Conservation (phyloP, 2,329 filamentous ascomycete genomes). For the Aspergillus sp. region DNA sequence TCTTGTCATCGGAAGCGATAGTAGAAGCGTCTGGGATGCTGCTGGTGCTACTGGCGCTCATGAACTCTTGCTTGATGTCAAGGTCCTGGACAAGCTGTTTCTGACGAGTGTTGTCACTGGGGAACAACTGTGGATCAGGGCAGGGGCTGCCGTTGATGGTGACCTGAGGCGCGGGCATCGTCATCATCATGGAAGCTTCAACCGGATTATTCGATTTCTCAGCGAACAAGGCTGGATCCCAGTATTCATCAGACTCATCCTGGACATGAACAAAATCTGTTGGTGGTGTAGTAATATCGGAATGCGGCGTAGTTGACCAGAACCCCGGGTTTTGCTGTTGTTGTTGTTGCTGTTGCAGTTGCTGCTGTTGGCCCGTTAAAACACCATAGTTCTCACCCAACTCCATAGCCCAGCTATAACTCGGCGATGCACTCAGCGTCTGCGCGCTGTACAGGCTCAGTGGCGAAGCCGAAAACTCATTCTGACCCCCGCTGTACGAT, state of each 20-base stretch:
- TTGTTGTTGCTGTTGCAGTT: too few species aligned
- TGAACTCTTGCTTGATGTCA: too few species aligned
- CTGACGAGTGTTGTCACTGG: neutral
- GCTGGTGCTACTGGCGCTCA: neutral
- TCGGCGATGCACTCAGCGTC: constrained; percentile 16
- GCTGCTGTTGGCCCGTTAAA: constrained; percentile 9
- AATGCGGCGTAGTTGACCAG: constrained; percentile 21
- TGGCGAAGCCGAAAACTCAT: constrained; percentile 13
- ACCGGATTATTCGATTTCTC: neutral
- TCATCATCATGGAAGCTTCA: neutral
- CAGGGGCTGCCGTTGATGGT: neutral
- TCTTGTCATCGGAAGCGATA: neutral
- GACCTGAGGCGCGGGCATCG: constrained; percentile 4
- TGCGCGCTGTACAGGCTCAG: constrained; percentile 19
- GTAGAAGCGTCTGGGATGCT: neutral
- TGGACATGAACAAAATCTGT: constrained; percentile 7
- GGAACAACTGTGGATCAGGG: neutral
- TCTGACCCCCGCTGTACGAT: constrained; percentile 13
- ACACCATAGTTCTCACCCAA: constrained; percentile 5
- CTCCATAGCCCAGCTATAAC: constrained; percentile 17
- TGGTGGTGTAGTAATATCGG: constrained; percentile 13
- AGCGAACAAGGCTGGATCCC: constrained; percentile 8
- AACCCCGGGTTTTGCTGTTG: constrained; percentile 1
- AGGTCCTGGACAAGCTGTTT: too few species aligned
- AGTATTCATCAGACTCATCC: constrained; percentile 11